These are phyloP conservation scores for Cymbidium sinense DNA, from an alignment of 106 monocot species.

Conservation along the genomic window DNA sequence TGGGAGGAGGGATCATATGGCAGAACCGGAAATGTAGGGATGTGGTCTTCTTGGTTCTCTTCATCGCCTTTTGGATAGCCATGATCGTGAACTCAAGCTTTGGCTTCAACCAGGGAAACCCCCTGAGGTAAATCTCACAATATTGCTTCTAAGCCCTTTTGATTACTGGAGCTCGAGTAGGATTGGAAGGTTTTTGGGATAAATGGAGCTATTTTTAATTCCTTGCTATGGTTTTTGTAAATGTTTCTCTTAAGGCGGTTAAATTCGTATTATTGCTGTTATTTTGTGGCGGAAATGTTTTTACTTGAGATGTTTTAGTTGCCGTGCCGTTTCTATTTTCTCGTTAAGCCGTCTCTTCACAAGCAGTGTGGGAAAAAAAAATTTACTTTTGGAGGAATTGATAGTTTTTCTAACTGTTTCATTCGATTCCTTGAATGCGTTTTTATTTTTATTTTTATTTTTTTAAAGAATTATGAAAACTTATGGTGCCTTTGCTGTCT, in stretches of 20 bases:
- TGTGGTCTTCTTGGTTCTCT: slow-evolving; percentile 56
- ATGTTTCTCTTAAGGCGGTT: not conserved
- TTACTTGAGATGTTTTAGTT: not conserved
- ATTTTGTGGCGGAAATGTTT: not conserved
- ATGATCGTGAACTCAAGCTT: slow-evolving; percentile 80
- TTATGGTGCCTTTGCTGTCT: not conserved
- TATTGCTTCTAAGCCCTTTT: not conserved
- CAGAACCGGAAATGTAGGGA: slow-evolving; percentile 67
- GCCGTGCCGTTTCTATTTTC: not conserved
- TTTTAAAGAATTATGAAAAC: not conserved
- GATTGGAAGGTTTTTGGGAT: not conserved
- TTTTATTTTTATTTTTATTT: no score
- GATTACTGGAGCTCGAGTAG: not conserved
- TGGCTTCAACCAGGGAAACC: slow-evolving; percentile 70
- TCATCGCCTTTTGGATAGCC: slow-evolving; percentile 64
- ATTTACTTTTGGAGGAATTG: not conserved
- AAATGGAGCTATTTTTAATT: slow-evolving; percentile 5
- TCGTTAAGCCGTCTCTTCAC: not conserved
- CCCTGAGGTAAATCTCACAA: slow-evolving; percentile 36
- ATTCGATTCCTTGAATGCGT: not conserved
- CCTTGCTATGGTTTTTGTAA: not conserved
- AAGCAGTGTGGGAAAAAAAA: not conserved
- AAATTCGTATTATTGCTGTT: not conserved
- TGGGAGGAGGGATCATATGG: slow-evolving; percentile 30
- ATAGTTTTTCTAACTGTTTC: not conserved